Percentiles rank a stretch among this genome's conserved stretches.
These are phyloP conservation scores for Pochonia chlamydosporia DNA, from an alignment of 2,329 filamentous ascomycete genomes.

Conservation along the genomic window DNA sequence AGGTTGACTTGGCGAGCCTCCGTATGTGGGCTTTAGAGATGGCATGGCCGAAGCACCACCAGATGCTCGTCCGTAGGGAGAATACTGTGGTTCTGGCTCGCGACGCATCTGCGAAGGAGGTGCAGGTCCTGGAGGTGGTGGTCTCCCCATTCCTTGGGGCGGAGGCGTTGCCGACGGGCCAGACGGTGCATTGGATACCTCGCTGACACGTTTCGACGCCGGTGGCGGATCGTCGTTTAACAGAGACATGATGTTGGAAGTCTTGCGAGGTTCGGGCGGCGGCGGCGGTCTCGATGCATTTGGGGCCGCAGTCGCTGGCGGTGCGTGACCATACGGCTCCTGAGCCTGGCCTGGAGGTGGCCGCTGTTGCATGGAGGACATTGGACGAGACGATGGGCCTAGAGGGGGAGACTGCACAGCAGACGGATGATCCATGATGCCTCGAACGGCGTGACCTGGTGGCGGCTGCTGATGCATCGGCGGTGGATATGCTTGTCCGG, in stretches of 20 bases:
- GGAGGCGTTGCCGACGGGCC: slow-evolving; percentile 46
- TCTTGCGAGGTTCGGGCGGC: slow-evolving; percentile 49
- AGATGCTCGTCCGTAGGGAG: slow-evolving; percentile 34
- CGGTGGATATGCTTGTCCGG: slow-evolving; percentile 24
- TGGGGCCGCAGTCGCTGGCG: slow-evolving; percentile 9
- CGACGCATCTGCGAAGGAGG: slow-evolving; percentile 40
- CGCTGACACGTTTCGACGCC: slow-evolving; percentile 45
- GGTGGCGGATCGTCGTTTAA: slow-evolving; percentile 53
- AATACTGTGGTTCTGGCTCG: slow-evolving; percentile 43
- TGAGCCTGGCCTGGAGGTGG: slow-evolving; percentile 23
- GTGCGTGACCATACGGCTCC: slow-evolving; percentile 23
- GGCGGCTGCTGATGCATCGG: slow-evolving; percentile 26
- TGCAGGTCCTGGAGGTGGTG: slow-evolving; percentile 30
- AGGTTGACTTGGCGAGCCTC: slow-evolving; percentile 42
- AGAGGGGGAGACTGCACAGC: slow-evolving; percentile 32
- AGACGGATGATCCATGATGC: slow-evolving; percentile 33
- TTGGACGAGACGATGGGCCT: slow-evolving; percentile 30
- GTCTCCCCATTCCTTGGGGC: slow-evolving; percentile 37
- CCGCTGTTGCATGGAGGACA: slow-evolving; percentile 31
- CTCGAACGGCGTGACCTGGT: slow-evolving; percentile 34
- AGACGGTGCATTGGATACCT: slow-evolving; percentile 34
- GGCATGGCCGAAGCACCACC: slow-evolving; percentile 43
- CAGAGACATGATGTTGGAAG: slow-evolving; percentile 57
- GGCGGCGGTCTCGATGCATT: slow-evolving; percentile 29
- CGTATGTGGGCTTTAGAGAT: slow-evolving; percentile 46